A percentile compares a stretch with the other conserved stretches of the same genome.
Evolutionary conservation across 495 filamentous ascomycete genomes (phyloP).

Genomic region (Penicillium fimorum): DNA sequence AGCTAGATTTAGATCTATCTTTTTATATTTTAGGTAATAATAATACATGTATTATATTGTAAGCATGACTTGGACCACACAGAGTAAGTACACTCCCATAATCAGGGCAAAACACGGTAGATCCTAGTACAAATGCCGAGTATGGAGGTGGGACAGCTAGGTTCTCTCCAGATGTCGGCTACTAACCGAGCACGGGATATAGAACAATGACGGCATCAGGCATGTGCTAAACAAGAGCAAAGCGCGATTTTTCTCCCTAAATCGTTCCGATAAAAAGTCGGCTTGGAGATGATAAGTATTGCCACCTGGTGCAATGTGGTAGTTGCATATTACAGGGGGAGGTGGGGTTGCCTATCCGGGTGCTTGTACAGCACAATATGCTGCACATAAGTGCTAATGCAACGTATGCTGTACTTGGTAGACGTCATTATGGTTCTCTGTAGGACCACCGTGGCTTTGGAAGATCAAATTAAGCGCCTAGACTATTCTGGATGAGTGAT

Average conservation of each 20-base stretch:
- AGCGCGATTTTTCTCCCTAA: neutral
- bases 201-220: neutral
- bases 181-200: neutral
- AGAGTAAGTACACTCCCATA: neutral
- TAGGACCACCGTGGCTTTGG: neutral
- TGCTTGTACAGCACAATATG: neutral
- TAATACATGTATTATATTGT: too few relatives aligned
- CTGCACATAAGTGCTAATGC: neutral
- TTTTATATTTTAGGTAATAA: too few relatives aligned
- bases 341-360: slow-evolving; percentile 3
- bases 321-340: neutral
- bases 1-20: neutral
- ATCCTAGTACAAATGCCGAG: neutral
- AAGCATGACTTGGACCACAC: too few relatives aligned
- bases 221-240: neutral
- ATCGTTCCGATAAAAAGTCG: neutral
- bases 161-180: neutral
- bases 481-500: neutral
- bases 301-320: neutral
- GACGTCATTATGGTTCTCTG: slow-evolving; percentile 6
- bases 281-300: neutral
- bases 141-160: neutral
- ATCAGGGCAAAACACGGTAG: neutral
- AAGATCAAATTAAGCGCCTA: neutral
- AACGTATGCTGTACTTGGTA: neutral